Base-by-base conservation (phyloP, 768 basidiomycete species). In the Leucosporidium creatinivorum region DNA sequence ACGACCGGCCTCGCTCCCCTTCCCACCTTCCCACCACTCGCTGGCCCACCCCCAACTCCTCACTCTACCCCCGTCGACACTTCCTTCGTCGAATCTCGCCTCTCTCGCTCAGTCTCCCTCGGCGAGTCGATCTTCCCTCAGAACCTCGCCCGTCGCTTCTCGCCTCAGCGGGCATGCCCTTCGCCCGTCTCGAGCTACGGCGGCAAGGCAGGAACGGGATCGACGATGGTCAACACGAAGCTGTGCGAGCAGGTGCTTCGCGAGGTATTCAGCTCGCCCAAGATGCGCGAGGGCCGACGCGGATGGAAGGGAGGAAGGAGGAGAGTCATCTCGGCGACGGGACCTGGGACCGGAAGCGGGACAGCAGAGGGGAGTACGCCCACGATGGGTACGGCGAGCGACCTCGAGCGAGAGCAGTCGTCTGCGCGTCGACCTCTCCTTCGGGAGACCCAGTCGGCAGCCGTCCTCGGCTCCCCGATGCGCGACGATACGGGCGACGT, bases 191-290 rank as follows among this genome's bases (percentile, higher is more conserved):
- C 44, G 15, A 31, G 59, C 44, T 44, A 25, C 18, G 59, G 25
- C 59, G 59, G 50, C 36, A 54, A 31, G 50, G 23, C 61, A 13
- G 50, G 61, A 31, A 51, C 49, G 23, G 94, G 94, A 1, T 91
- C 89, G 19, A 98, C 96, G 8, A 84, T 87, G 62, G 93, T 97
- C 67, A 98, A 99, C 78, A 91, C 89, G 49, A 89, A 85, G 77
- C 81, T 99, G 66, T 93, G 93, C 79, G 93, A 98, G 75, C 92
- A 94, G 73, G 91, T 99, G 56, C 94, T 99, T 76, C 89, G 85
- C 68, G 89, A 89, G 23, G 86, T 98, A 39, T 80, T 97, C 69
- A 85, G 86, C 49, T 69, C 69, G 26, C 74, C 74, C 15, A 70
- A 69, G 61, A 62, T 75, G 30, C 56, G 58, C 83, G 89, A 66